Percentiles rank a stretch among this genome's conserved stretches.
Evolutionary conservation across 2,329 filamentous ascomycete genomes (phyloP).

Genomic region (Cytospora leucostoma): DNA sequence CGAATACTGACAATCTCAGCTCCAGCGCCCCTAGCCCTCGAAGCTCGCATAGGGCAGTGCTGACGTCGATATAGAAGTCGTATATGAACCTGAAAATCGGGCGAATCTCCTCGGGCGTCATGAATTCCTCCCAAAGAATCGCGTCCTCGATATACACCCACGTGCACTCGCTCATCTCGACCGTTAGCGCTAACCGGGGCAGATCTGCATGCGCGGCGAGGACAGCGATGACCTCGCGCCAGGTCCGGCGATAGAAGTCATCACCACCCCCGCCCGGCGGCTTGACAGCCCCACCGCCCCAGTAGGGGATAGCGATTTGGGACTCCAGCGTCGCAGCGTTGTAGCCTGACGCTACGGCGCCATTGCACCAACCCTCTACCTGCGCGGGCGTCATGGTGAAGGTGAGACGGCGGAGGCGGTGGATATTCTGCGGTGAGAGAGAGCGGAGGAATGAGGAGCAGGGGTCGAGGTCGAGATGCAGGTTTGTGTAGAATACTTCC

Average conservation of each 20-base stretch:
- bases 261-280: background rate
- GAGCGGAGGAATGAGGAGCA: constrained; percentile 1
- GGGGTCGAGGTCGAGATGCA: background rate
- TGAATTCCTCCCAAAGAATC: background rate
- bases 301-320: background rate
- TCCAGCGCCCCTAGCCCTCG: background rate
- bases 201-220: constrained; percentile 1
- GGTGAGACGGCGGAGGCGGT: background rate
- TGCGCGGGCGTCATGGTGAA: constrained; percentile 18
- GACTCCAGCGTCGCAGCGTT: background rate
- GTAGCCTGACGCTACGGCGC: constrained; percentile 2
- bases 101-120: background rate
- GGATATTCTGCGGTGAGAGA: background rate
- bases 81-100: constrained; percentile 9
- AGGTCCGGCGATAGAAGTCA: background rate
- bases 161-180: background rate
- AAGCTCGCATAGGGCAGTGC: constrained; percentile 5
- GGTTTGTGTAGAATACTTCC: constrained; percentile 8
- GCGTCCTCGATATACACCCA: background rate
- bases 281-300: background rate
- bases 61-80: constrained; percentile 8
- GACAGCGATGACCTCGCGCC: background rate
- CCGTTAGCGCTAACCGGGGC: background rate
- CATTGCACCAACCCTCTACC: constrained; percentile 3
- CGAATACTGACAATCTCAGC: background rate